These are phyloP conservation scores for Gardenia jasminoides DNA, from an alignment of 257 asterid genomes.

Conservation along the genomic window DNA sequence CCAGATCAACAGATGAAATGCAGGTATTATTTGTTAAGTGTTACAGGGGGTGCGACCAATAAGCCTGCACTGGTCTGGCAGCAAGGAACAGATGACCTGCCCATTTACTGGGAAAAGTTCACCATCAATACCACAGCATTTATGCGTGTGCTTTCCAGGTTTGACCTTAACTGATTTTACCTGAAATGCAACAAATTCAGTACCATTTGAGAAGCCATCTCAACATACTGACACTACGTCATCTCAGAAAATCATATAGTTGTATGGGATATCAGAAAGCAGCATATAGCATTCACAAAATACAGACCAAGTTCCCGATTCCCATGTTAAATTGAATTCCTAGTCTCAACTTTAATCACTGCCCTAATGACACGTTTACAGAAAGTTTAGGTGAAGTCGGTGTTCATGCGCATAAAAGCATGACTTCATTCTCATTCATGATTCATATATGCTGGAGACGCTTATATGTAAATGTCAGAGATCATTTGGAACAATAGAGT, in stretches of 20 bases:
- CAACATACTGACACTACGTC: neutral
- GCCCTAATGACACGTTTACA: neutral
- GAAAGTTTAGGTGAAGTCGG: neutral
- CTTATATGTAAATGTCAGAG: too few relatives aligned
- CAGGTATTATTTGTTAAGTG: constrained; percentile 39
- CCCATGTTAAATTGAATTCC: neutral
- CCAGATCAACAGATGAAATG: constrained; percentile 10
- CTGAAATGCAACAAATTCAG: constrained; percentile 44
- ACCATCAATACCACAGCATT: constrained; percentile 94
- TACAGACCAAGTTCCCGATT: neutral
- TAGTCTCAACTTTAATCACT: neutral
- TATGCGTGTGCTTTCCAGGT: constrained; percentile 83
- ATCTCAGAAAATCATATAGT: neutral
- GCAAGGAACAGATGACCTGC: constrained; percentile 71
- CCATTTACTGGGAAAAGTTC: constrained; percentile 89
- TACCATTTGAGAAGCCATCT: constrained; percentile 3
- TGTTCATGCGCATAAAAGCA: neutral
- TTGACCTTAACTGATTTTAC: constrained; percentile 86
- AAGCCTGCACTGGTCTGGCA: constrained; percentile 96
- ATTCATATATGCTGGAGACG: too few relatives aligned
- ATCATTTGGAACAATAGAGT: too few relatives aligned
- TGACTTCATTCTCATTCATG: neutral
- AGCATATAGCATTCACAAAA: neutral
- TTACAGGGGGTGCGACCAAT: constrained; percentile 62
- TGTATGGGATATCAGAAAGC: neutral